Conservation (phyloP, 148 eudicot genomes). For the Limonium bicolor region DNA sequence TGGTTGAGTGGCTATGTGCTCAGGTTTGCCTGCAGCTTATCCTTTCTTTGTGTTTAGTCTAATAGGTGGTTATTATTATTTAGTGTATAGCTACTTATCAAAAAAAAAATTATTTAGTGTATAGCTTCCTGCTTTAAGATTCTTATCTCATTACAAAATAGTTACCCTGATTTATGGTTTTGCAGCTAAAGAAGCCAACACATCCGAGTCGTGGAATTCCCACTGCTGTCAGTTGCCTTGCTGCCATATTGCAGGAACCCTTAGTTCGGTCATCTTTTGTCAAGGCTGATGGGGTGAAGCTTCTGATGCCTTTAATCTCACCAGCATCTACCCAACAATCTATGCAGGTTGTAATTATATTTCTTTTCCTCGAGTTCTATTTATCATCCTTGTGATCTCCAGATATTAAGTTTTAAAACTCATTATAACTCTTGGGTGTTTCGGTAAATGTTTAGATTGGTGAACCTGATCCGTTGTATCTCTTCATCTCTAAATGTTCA, state of each 20-base stretch:
- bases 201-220: slow-evolving; percentile 74
- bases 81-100: not conserved
- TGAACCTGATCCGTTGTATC: too few species aligned
- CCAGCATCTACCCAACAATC: slow-evolving; percentile 96
- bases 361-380: too few species aligned
- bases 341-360: slow-evolving; percentile 44
- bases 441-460: too few species aligned
- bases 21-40: slow-evolving; percentile 40
- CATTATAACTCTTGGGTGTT: too few species aligned
- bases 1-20: slow-evolving; percentile 85
- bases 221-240: slow-evolving; percentile 61
- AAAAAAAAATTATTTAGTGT: not conserved
- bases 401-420: too few species aligned
- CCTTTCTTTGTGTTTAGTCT: not conserved
- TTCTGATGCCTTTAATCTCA: slow-evolving; percentile 70
- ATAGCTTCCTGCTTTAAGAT: not conserved
- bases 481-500: too few species aligned
- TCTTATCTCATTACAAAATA: not conserved
- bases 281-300: slow-evolving; percentile 91
- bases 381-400: too few species aligned
- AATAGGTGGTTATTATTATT: not conserved
- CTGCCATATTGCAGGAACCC: slow-evolving; percentile 77
- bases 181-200: slow-evolving; percentile 86
- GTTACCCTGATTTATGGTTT: not conserved
- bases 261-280: slow-evolving; percentile 79